Conservation (phyloP, 306 rosid genomes). For the Crataegus laevigata region DNA sequence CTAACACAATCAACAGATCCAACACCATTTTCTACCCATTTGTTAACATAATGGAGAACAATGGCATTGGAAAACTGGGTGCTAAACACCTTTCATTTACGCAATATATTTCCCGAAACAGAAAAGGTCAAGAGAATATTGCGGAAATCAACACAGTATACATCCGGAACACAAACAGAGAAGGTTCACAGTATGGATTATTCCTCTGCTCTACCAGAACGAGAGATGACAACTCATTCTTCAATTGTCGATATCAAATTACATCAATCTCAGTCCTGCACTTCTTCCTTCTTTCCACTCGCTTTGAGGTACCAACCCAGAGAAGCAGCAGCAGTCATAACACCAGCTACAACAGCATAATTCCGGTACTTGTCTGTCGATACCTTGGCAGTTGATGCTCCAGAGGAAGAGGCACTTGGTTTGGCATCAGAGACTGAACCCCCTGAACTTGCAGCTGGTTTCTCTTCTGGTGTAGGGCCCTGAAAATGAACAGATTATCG, state of each 20-base stretch:
- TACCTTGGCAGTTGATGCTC: slow-evolving; percentile 50
- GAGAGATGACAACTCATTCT: not conserved
- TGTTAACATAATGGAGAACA: not conserved
- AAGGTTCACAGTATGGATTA: not conserved
- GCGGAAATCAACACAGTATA: not conserved
- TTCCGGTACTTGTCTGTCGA: slow-evolving; percentile 81
- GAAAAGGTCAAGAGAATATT: not conserved
- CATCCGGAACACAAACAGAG: not conserved
- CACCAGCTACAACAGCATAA: slow-evolving; percentile 81
- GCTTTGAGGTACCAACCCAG: slow-evolving; percentile 83
- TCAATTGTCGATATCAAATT: not conserved
- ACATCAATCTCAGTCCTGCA: slow-evolving; percentile 55
- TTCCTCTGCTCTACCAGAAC: not conserved
- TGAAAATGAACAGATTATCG: slow-evolving; percentile 8
- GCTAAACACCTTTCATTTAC: not conserved
- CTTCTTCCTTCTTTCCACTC: slow-evolving; percentile 79
- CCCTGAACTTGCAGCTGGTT: slow-evolving; percentile 34
- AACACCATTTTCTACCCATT: not conserved
- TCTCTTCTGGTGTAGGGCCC: slow-evolving; percentile 80
- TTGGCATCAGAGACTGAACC: slow-evolving; percentile 57
- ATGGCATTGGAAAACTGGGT: not conserved
- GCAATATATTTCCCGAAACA: not conserved
- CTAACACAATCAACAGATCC: not conserved
- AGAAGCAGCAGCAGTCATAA: slow-evolving; percentile 49
- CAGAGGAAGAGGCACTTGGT: slow-evolving; percentile 42